Evolutionary conservation across 345 rosid genomes (phyloP), one percentile per base, ranked within the genome.

Genomic region (Boechera retrofracta): DNA sequence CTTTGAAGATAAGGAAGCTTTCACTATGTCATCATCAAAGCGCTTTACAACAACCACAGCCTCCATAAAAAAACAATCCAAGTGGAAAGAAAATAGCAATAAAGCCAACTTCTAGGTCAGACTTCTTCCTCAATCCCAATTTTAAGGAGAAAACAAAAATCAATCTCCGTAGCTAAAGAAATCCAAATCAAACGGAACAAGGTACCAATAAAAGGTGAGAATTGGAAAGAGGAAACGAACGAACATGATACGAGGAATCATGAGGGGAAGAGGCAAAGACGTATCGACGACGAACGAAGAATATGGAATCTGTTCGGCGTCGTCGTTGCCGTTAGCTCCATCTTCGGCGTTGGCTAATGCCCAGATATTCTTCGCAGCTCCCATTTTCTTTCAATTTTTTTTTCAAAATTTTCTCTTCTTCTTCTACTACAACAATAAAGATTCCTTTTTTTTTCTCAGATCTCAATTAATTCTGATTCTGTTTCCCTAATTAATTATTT

Each of bases 181-280:
- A 59, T n/a, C 26, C 7, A 35, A 59, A 33, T n/a, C 1, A n/a
- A 59, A 35, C 3, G 13, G 8, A 59, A 16, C 3, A 21, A 18
- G 24, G 24, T 21, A 21, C 24, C 24, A 21, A 21, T 21, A 21
- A 12, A 51, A 18, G 4, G 42, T n/a, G 64, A 29, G 48, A 59
- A 59, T 16, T 35, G 13, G 65, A n/a, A n/a, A 16, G 3, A 28
- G 15, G 18, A 29, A 24, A 79, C 87, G 76, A 24, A 78, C 91
- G 78, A 60, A 94, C 98, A 90, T 81, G 87, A 94, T 64, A 79
- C 74, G 85, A 73, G 92, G 90, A 52, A 85, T 64, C 88, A 88
- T 84, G 15, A 68, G 76, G 15, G 91, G 78, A 5, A 90, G 79
- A 42, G 92, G 72, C 69, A 88, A 84, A 53, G 92, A 86, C 41